phyloP scores from a whole-genome alignment of 2,329 filamentous ascomycete species.

The Talaromyces sp. region DNA sequence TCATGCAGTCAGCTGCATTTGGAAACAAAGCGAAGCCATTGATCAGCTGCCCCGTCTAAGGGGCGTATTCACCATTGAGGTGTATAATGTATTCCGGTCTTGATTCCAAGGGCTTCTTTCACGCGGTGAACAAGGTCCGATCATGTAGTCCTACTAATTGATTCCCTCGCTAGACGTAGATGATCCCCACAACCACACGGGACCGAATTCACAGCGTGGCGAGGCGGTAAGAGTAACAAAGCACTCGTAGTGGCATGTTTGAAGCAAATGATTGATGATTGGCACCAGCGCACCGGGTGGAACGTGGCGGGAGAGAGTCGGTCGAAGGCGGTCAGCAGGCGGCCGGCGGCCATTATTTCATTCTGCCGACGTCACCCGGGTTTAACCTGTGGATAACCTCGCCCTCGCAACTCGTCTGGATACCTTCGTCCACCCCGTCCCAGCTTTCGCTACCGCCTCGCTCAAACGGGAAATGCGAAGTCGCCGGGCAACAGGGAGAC shows the following conservation, averaged over 20 bases:
- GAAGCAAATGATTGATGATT: neutral
- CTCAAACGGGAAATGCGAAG: neutral
- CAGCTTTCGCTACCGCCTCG: neutral
- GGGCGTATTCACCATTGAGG: neutral
- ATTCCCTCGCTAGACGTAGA: neutral
- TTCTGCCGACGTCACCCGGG: neutral
- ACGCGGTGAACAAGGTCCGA: neutral
- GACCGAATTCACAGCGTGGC: neutral
- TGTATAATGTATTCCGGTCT: neutral
- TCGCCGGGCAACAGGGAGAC: neutral
- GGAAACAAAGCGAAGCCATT: neutral
- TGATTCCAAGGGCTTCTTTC: neutral
- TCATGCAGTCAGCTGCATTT: neutral
- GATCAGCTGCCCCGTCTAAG: no score
- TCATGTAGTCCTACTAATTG: neutral
- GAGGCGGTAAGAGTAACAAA: neutral
- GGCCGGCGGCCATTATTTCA: neutral
- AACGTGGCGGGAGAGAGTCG: neutral
- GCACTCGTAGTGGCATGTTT: neutral
- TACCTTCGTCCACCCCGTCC: neutral
- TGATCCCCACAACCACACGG: neutral
- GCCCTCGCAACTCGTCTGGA: neutral
- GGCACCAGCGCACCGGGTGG: neutral
- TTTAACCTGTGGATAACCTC: neutral
- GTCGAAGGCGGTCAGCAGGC: neutral